Evolutionary conservation across 345 rosid genomes (phyloP).

Genomic region (Angophora floribunda): DNA sequence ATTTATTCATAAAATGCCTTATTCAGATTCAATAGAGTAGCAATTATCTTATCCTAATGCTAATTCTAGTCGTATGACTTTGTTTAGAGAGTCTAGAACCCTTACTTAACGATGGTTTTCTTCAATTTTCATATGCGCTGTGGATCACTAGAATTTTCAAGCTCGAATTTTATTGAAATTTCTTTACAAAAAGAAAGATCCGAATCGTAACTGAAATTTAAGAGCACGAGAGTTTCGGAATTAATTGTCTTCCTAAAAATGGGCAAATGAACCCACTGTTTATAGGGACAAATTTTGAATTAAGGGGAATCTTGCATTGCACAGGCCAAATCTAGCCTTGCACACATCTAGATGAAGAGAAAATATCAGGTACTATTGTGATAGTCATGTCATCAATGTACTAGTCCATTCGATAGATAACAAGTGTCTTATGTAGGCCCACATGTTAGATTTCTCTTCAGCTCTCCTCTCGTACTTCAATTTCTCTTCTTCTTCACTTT

Average conservation of each 20-base stretch:
- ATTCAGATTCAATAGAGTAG: background rate
- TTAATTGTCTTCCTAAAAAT: too few relatives aligned
- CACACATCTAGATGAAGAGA: background rate
- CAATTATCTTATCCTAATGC: background rate
- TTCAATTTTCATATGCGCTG: background rate
- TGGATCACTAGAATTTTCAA: background rate
- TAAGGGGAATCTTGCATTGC: background rate
- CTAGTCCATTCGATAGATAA: too few relatives aligned
- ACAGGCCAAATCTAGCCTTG: background rate
- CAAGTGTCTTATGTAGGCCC: too few relatives aligned
- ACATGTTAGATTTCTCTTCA: too few relatives aligned
- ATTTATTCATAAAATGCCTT: background rate
- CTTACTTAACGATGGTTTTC: background rate
- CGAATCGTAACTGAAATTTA: background rate
- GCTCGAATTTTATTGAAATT: background rate
- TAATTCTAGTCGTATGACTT: background rate
- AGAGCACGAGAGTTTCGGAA: background rate
- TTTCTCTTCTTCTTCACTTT: too few relatives aligned
- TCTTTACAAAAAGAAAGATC: background rate
- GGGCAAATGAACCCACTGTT: background rate
- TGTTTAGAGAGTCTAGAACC: background rate
- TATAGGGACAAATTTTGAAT: background rate
- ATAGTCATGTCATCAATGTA: too few relatives aligned
- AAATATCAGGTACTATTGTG: too few relatives aligned
- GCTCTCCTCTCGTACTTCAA: too few relatives aligned